phyloP scores from a whole-genome alignment of 306 rosid species.

The Begonia fuchsioides region DNA sequence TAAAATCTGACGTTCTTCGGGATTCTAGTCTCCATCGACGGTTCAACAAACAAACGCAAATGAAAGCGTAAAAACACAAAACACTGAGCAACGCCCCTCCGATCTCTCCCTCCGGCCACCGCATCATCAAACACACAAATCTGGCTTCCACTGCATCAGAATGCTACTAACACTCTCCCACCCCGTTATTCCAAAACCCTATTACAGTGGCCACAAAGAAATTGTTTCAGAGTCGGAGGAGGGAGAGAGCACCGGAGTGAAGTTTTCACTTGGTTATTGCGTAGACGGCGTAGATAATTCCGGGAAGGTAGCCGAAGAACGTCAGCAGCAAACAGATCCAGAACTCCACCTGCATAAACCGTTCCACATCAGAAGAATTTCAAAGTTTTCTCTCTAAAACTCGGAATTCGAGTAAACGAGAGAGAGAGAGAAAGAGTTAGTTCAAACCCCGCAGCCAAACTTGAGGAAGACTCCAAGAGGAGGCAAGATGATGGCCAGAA shows the following conservation, averaged over 20 bases:
- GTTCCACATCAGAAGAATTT: background rate
- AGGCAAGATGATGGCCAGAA: constrained; percentile 58
- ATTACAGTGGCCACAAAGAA: too few species aligned
- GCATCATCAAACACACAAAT: too few species aligned
- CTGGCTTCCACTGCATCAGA: too few species aligned
- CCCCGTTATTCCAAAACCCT: too few species aligned
- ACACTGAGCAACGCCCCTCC: too few species aligned
- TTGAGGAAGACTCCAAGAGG: constrained; percentile 78
- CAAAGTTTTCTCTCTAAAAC: background rate
- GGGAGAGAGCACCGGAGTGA: background rate
- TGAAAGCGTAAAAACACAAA: too few species aligned
- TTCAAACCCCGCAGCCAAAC: constrained; percentile 38
- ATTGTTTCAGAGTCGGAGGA: background rate
- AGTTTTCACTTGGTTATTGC: constrained; percentile 46
- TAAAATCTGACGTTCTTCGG: too few species aligned
- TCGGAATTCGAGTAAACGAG: background rate
- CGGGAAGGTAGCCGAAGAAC: constrained; percentile 51
- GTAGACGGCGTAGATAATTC: constrained; percentile 60
- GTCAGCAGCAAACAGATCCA: constrained; percentile 80
- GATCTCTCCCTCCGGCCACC: too few species aligned
- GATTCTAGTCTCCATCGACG: too few species aligned
- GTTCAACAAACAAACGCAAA: too few species aligned
- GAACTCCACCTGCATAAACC: constrained; percentile 42
- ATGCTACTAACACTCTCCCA: too few species aligned
- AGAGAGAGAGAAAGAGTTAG: background rate